Evolutionary conservation across 192 early-diverging fungal species (phyloP).

Genomic region (Kappamyces sp.): DNA sequence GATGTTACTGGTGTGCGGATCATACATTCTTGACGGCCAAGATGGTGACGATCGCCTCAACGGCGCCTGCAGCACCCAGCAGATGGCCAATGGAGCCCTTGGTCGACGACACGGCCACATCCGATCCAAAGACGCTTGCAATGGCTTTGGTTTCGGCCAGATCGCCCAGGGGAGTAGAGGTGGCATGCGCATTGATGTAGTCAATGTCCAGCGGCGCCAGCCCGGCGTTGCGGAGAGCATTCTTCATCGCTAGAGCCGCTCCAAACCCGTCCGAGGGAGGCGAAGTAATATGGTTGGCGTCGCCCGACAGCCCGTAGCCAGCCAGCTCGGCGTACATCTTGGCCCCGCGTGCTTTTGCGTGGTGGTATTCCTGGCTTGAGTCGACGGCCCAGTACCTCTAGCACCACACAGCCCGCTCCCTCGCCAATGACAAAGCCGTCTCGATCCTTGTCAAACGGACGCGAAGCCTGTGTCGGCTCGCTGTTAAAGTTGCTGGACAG

Average conservation of each 20-base stretch:
- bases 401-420: conserved; percentile 78
- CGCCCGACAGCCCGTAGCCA: conserved; percentile 88
- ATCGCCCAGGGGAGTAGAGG: conserved; percentile 79
- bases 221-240: conserved; percentile 63
- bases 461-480: conserved; percentile 66
- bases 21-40: conserved; percentile 62
- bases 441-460: conserved; percentile 84
- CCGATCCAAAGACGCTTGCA: conserved; percentile 57
- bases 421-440: conserved; percentile 95
- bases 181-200: conserved; percentile 95
- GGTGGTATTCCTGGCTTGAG: conserved; percentile 58
- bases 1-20: conserved; percentile 5
- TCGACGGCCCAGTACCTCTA: conserved; percentile 47
- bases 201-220: conserved; percentile 59
- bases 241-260: conserved; percentile 79
- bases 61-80: conserved; percentile 89
- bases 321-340: conserved; percentile 81
- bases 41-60: conserved; percentile 87
- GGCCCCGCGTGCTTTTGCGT: conserved; percentile 79
- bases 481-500: conserved; percentile 79
- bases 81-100: conserved; percentile 91
- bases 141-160: conserved; percentile 82
- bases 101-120: conserved; percentile 75
- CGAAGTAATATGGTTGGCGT: conserved; percentile 91
- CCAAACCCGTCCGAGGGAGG: conserved; percentile 81